Conservation (phyloP, 208 protist genomes). For the Acanthamoeba rhysodes region DNA sequence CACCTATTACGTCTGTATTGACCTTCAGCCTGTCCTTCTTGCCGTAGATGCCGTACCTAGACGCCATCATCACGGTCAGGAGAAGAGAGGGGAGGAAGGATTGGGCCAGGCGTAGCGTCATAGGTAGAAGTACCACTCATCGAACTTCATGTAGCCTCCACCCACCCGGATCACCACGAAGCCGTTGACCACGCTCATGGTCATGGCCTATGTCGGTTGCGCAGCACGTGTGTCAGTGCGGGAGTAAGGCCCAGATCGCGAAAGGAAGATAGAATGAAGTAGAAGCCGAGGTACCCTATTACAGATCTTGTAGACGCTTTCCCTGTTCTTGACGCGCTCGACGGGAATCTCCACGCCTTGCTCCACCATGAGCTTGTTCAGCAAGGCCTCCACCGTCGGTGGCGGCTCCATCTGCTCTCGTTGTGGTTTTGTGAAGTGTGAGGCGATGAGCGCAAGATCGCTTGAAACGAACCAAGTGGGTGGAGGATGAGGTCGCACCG, state of each 20-base stretch:
- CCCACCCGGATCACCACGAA: not conserved
- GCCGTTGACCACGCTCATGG: not conserved
- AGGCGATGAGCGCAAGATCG: not conserved
- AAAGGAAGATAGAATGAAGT: not conserved
- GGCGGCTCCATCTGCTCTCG: not conserved
- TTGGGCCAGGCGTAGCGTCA: not conserved
- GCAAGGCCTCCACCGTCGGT: not conserved
- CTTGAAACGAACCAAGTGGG: not conserved
- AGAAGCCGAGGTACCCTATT: not conserved
- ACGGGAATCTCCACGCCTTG: not conserved
- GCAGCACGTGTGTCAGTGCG: too few species aligned
- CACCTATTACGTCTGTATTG: not conserved
- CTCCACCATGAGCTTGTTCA: not conserved
- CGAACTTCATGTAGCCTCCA: slow-evolving; percentile 42
- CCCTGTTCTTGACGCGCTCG: not conserved
- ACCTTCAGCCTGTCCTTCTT: slow-evolving; percentile 5
- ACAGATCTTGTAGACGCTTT: not conserved
- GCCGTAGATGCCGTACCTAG: slow-evolving; percentile 15
- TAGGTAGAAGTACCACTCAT: not conserved
- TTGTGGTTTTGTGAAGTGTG: not conserved
- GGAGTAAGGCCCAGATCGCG: too few species aligned
- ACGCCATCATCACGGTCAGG: not conserved
- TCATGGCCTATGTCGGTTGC: not conserved
- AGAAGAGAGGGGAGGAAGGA: not conserved
- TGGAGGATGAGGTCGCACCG: too few species aligned